phyloP scores from a whole-genome alignment of 2,329 filamentous ascomycete species.

The Pestalotiopsis sp. region DNA sequence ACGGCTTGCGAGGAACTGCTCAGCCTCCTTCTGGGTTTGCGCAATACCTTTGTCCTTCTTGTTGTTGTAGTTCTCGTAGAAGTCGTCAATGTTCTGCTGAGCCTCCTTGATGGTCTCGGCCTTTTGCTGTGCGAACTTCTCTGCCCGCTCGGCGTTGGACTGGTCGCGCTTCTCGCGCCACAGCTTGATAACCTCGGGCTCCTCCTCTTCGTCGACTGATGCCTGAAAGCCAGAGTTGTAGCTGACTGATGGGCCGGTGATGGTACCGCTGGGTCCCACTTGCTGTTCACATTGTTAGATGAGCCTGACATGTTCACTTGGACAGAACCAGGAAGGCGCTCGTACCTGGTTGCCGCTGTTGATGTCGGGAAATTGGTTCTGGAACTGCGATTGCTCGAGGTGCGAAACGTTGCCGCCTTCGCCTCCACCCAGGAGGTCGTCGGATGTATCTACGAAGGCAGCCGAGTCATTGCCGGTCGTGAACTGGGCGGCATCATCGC shows the following conservation, averaged over 20 bases:
- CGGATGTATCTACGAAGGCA: slow-evolving; percentile 64
- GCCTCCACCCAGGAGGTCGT: slow-evolving; percentile 74
- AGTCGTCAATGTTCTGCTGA: slow-evolving; percentile 94
- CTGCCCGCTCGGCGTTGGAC: slow-evolving; percentile 79
- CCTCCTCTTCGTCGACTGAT: slow-evolving; percentile 69
- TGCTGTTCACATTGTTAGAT: slow-evolving; percentile 47
- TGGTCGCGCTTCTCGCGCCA: slow-evolving; percentile 92
- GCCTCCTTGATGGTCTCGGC: slow-evolving; percentile 86
- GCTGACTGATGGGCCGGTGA: slow-evolving; percentile 72
- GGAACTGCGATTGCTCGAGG: slow-evolving; percentile 60
- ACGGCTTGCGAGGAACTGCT: slow-evolving; percentile 84
- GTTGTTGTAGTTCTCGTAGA: slow-evolving; percentile 99
- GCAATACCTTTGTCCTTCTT: slow-evolving; percentile 94
- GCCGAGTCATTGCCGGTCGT: slow-evolving; percentile 72
- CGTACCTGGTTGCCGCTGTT: slow-evolving; percentile 67
- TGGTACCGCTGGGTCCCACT: slow-evolving; percentile 75
- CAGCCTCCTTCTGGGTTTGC: slow-evolving; percentile 88
- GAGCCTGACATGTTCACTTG: not conserved
- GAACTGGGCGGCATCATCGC: slow-evolving; percentile 93
- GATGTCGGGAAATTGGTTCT: slow-evolving; percentile 89
- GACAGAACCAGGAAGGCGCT: not conserved
- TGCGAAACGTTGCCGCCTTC: slow-evolving; percentile 40
- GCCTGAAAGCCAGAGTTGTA: slow-evolving; percentile 66
- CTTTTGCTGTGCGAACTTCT: slow-evolving; percentile 82
- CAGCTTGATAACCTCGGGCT: slow-evolving; percentile 85